Percentiles rank a stretch among this genome's conserved stretches.
Evolutionary conservation across 202 grass and related monocot genomes (phyloP).

Genomic region (Elaeis oleifera): DNA sequence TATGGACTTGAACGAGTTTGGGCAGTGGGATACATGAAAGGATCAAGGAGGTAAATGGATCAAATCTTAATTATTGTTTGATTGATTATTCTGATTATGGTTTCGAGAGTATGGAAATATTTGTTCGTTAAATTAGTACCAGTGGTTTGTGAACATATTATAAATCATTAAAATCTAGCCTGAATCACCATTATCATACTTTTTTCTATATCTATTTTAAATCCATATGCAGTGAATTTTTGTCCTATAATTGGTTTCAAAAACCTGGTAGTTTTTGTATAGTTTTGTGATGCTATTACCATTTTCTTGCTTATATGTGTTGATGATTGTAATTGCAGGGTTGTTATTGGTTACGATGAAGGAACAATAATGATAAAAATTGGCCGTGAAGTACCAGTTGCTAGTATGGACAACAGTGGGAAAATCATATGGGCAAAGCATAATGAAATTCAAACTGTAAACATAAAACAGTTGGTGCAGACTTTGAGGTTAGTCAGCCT

Average conservation of each 20-base stretch:
- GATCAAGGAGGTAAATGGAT: slow-evolving; percentile 79
- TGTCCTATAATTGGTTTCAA: no score
- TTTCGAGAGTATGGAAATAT: no score
- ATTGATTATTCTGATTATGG: not conserved
- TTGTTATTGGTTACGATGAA: slow-evolving; percentile 96
- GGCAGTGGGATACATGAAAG: slow-evolving; percentile 93
- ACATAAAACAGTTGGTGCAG: slow-evolving; percentile 79
- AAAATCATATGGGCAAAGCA: slow-evolving; percentile 99
- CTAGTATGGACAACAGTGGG: slow-evolving; percentile 92
- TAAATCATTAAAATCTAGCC: no score
- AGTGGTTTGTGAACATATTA: no score
- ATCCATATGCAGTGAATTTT: no score
- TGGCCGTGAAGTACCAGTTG: slow-evolving; percentile 91
- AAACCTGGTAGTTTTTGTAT: no score
- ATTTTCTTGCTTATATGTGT: not conserved
- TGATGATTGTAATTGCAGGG: slow-evolving; percentile 36
- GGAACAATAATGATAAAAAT: slow-evolving; percentile 99
- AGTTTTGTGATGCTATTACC: not conserved
- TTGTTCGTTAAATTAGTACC: no score
- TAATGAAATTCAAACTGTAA: slow-evolving; percentile 95
- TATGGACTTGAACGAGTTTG: slow-evolving; percentile 99
- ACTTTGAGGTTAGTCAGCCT: slow-evolving; percentile 47
- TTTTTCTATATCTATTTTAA: no score
- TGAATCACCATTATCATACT: no score
- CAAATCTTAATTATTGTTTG: not conserved